Base-by-base conservation (phyloP, 805 yeast species). In the Lipomyces starkeyi region DNA sequence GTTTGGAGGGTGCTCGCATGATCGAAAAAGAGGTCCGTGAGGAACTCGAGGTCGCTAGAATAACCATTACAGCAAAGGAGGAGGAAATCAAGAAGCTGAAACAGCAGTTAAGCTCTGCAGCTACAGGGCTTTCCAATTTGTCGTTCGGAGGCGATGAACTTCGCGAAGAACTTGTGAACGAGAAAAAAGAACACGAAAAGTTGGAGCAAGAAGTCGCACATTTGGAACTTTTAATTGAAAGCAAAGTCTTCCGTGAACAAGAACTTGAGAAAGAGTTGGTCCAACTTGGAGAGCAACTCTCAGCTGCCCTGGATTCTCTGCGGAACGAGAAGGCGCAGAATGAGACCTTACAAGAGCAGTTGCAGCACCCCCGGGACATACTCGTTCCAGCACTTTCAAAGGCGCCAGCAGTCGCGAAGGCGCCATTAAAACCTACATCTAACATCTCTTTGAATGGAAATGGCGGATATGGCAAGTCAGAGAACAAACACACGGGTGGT, bases 221-320 rank as follows among this genome's bases (percentile, higher is more conserved):
- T 61, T 75, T 71, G 64, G 76, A 65, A 32, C 76, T 8, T 69
- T 71, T 59, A n/a, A 75, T 35, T 49, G 71, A 52, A 74, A 70
- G 74, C 29, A 72, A 71, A 63, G 74, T 75, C 13, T 72, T 77
- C 67, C 67, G 70, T 17, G 79, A 78, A 58, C 70, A 75, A 5
- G 79, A 77, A 56, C 70, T 77, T n/a, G 78, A 77, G 53, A 70
- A 65, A 35, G 76, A 77, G 60, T 49, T 76, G 1, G 73, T 70
- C 7, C 43, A 58, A 14, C 32, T 71, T 25, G 63, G 67, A 29
- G 70, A 62, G 14, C 63, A 71, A 34, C 64, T 66, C 14, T 54
- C 71, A 3, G 25, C 40, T n/a, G 64, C 61, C 14, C 47, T 58
- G 54, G 73, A 66, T 13, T 27, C 62, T 13, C 56, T 61, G 14